phyloP scores from a whole-genome alignment of 2,329 filamentous ascomycete species.

The Diaporthe vaccinii region DNA sequence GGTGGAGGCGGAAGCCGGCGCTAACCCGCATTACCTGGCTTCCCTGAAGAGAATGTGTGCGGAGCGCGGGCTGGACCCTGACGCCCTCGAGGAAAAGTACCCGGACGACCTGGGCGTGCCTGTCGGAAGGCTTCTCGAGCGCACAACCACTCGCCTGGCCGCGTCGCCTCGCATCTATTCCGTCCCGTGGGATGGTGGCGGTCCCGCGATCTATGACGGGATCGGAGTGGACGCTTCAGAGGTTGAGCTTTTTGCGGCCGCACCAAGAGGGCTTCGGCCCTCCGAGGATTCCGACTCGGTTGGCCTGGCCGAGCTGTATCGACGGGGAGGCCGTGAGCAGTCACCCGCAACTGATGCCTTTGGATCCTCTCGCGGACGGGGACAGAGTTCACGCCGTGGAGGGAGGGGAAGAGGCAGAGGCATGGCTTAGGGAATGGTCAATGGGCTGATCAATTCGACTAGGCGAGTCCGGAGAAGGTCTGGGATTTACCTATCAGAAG shows the following conservation, averaged over 20 bases:
- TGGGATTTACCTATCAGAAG: no score
- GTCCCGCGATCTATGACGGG: not conserved
- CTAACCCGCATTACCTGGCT: slow-evolving; percentile 19
- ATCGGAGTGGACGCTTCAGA: not conserved
- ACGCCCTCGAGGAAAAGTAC: not conserved
- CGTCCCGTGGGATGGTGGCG: not conserved
- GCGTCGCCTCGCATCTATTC: not conserved
- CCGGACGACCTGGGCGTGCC: not conserved
- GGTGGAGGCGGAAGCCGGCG: slow-evolving; percentile 10
- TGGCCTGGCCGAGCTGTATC: not conserved
- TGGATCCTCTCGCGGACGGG: not conserved
- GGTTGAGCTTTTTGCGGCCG: not conserved
- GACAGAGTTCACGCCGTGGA: not conserved
- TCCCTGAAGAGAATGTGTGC: not conserved
- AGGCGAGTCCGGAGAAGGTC: not conserved
- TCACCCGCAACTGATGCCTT: not conserved
- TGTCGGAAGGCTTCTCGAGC: not conserved
- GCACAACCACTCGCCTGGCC: not conserved
- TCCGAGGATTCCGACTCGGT: no score
- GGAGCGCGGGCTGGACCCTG: not conserved
- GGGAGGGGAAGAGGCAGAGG: not conserved
- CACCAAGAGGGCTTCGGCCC: not conserved
- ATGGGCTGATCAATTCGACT: not conserved
- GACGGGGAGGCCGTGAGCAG: not conserved
- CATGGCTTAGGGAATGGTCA: not conserved